Base-by-base conservation (phyloP, 176 grass and related monocot genomes). In the Carex kokanica region DNA sequence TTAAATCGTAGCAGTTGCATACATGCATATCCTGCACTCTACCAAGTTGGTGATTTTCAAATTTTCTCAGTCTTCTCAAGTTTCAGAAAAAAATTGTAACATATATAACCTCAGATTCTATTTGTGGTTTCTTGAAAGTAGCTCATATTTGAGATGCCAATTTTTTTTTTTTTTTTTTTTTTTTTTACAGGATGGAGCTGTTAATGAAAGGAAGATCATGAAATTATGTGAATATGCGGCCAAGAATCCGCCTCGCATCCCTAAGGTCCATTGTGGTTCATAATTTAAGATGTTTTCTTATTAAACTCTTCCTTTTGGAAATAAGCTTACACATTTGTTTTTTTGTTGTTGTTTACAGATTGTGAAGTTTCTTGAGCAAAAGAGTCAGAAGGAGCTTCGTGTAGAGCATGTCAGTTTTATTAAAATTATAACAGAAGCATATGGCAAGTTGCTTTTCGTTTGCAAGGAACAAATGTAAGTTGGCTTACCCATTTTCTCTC, bases 151-250 rank as follows among this genome's bases (percentile, higher is more conserved):
- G 24, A 54, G 25, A 25, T 54, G 47, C 20, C 14, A 29, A 52
- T n/a, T n/a, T n/a, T n/a, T n/a, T n/a, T n/a, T n/a, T 9, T 18
- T 45, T 47, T 77, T 83, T 74, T 51, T 17, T 82, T 79, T 47
- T 84, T 81, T 32, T 20, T 81, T 79, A 34, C 81, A 95, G 96
- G 96, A 99, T 83, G 93, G 88, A 29, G 71, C 80, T 65, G 74
- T 87, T 16, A 99, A 99, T 80, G 96, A 95, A 83, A 95, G 93
- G 83, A 99, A 95, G 86, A 99, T 99, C 47, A 89, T 87, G 91
- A 99, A 99, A 84, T 27, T 99, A 10, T 99, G 96, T 45, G 96
- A 99, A 84, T 99, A 99, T 93, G 93, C 96, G 62, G 96, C 91
- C 8, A 99, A 93, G 88, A 99, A 99, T 68, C 91, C 96, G 6